Evolutionary conservation across 2,329 filamentous ascomycete genomes (phyloP), one percentile per base, ranked within the genome.

Genomic region (Cytospora schulzeri): DNA sequence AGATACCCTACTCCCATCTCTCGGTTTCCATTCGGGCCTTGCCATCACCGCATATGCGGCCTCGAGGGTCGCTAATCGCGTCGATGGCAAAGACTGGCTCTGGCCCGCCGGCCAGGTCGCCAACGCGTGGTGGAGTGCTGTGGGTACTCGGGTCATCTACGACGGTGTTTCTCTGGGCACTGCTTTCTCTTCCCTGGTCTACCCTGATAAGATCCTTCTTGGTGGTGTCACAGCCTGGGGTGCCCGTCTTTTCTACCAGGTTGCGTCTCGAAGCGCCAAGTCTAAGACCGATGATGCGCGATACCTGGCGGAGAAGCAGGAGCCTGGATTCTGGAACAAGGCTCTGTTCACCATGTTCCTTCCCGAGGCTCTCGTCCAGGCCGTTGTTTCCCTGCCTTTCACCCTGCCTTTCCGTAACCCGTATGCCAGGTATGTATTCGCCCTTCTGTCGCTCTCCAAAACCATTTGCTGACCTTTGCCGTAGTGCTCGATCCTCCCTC

Each of bases 71-170:
- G 85, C 83, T 9, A 73, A 85, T 69, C 78, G 80, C n/a, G 79
- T 83, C 12, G 85, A 88, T 63, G 76, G 80, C n/a, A 88, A 88
- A 69, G 85, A 88, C 71, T 85, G 81, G 77, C 73, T 85, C 7
- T 87, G 85, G 84, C 83, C 84, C 1, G 74, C 78, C 4, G 82
- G 77, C 2, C 83, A 83, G 69, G 80, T 87, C 12, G 72, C 78
- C 63, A 87, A 86, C 70, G 84, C 83, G 8, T 88, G 85, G 85
- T 87, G 84, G 82, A 82, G 79, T 62, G 83, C 85, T 26, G 73
- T 88, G 51, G 84, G 85, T 17, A 76, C 78, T n/a, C 80, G 80
- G 6, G 75, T 85, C 14, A 72, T 77, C 56, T 74, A 78, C 63
- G 76, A 79, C 33, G 78, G 80, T 1, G 71, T 83, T 24, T 79